A percentile compares a stretch with the other conserved stretches of the same genome.
Evolutionary conservation across 1,139 yeast genomes (phyloP).

Genomic region (Sugiyamaella neomexicana): DNA sequence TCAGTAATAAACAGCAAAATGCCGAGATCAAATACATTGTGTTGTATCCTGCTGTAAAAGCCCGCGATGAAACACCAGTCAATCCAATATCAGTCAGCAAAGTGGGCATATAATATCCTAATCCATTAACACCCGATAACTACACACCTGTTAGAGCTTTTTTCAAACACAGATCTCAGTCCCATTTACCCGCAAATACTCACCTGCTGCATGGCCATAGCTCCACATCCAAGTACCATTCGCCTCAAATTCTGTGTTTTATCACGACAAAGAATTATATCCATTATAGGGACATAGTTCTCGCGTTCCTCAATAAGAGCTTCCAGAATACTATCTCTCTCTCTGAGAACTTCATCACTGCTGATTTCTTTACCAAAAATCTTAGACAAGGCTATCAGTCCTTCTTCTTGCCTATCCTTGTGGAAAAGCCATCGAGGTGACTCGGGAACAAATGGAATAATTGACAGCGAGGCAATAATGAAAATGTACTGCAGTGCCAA

Average conservation of each 20-base stretch:
- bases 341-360: conserved; percentile 16
- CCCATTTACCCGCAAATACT: background rate
- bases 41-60: conserved; percentile 20
- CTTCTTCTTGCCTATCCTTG: conserved; percentile 18
- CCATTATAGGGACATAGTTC: conserved; percentile 12
- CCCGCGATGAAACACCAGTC: conserved; percentile 17
- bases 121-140: conserved; percentile 24
- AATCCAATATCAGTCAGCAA: conserved; percentile 20
- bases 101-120: conserved; percentile 23
- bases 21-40: conserved; percentile 20
- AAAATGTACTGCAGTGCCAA: conserved; percentile 70
- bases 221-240: conserved; percentile 21
- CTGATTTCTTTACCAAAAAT: conserved; percentile 16
- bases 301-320: conserved; percentile 16
- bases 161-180: background rate
- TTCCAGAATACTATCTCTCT: conserved; percentile 19
- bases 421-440: conserved; percentile 75
- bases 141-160: background rate
- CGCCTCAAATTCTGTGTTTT: conserved; percentile 20
- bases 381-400: conserved; percentile 10
- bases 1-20: conserved; percentile 17
- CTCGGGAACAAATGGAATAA: conserved; percentile 60
- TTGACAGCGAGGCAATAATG: conserved; percentile 51
- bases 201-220: conserved; percentile 23
- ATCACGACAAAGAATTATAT: conserved; percentile 18